These are phyloP conservation scores for Phytophthora pistaciae DNA, from an alignment of 352 stramenopile species.

Conservation along the genomic window DNA sequence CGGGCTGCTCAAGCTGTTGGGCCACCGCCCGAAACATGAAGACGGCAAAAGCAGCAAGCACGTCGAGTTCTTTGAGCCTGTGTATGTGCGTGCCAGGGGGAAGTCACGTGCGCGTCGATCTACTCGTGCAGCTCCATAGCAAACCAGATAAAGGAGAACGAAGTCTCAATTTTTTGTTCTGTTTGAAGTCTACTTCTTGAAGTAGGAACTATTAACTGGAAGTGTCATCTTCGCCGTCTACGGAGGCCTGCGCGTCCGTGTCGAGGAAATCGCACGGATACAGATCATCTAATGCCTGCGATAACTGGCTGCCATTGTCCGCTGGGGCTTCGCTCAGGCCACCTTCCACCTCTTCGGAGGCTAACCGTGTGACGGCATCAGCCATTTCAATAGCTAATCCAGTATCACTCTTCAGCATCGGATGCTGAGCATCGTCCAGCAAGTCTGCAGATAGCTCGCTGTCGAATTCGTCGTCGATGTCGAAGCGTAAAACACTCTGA, in stretches of 20 bases:
- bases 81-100: constrained; percentile 44
- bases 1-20: constrained; percentile 50
- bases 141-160: constrained; percentile 2
- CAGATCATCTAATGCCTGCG: constrained; percentile 22
- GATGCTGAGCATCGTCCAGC: constrained; percentile 35
- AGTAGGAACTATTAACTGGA: not conserved
- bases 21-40: constrained; percentile 25
- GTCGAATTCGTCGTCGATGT: constrained; percentile 27
- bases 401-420: constrained; percentile 16
- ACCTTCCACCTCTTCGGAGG: not conserved
- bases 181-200: not conserved
- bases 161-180: not conserved
- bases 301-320: constrained; percentile 6
- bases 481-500: constrained; percentile 31
- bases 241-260: constrained; percentile 11
- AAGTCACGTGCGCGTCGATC: constrained; percentile 33
- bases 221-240: not conserved
- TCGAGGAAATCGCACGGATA: constrained; percentile 38
- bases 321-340: not conserved
- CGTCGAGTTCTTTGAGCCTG: constrained; percentile 66
- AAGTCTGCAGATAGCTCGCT: constrained; percentile 51
- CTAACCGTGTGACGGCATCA: not conserved
- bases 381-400: not conserved
- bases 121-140: constrained; percentile 13
- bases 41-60: constrained; percentile 37